Evolutionary conservation across 1,284 basidiomycete species (phyloP).

Genomic region (Cerrena zonata): DNA sequence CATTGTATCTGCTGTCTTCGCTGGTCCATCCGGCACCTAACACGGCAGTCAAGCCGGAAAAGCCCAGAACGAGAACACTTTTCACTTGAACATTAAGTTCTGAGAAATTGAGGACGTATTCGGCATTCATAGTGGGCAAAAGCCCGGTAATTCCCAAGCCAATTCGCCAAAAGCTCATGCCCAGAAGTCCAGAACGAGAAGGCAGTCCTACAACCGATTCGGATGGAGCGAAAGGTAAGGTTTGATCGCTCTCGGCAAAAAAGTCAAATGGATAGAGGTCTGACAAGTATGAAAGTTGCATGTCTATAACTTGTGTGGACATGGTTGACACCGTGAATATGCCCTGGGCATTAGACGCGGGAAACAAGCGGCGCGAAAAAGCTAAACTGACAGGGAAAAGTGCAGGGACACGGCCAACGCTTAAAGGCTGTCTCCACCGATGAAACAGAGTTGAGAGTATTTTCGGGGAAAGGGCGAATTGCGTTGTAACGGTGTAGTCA

Average conservation of each 20-base stretch:
- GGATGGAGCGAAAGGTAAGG: slow-evolving; percentile 9
- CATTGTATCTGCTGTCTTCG: slow-evolving; percentile 11
- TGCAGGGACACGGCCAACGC: slow-evolving; percentile 1
- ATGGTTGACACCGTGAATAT: slow-evolving; percentile 19
- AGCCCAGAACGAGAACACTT: slow-evolving; percentile 11
- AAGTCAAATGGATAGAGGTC: slow-evolving; percentile 19
- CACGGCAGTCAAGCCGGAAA: slow-evolving; percentile 13
- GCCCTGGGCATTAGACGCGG: slow-evolving; percentile 25
- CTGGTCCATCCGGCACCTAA: slow-evolving; percentile 15
- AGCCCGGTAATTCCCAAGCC: slow-evolving; percentile 26
- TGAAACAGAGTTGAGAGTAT: slow-evolving; percentile 6
- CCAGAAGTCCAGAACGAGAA: slow-evolving; percentile 25
- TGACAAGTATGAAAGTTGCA: slow-evolving; percentile 18
- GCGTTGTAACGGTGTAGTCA: slow-evolving; percentile 22
- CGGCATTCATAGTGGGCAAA: slow-evolving; percentile 22
- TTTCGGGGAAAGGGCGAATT: slow-evolving; percentile 16
- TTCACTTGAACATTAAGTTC: slow-evolving; percentile 21
- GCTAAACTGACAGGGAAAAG: slow-evolving; percentile 24
- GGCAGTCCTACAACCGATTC: slow-evolving; percentile 19
- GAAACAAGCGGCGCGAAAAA: slow-evolving; percentile 30
- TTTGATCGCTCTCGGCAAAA: slow-evolving; percentile 11
- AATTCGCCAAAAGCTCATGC: slow-evolving; percentile 24
- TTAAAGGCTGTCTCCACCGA: neutral
- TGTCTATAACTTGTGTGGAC: slow-evolving; percentile 12
- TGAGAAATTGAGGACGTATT: slow-evolving; percentile 27